Percentiles rank a stretch among this genome's conserved stretches.
Conservation (phyloP, 176 grass and related monocot genomes). For the Musa troglodytarum region DNA sequence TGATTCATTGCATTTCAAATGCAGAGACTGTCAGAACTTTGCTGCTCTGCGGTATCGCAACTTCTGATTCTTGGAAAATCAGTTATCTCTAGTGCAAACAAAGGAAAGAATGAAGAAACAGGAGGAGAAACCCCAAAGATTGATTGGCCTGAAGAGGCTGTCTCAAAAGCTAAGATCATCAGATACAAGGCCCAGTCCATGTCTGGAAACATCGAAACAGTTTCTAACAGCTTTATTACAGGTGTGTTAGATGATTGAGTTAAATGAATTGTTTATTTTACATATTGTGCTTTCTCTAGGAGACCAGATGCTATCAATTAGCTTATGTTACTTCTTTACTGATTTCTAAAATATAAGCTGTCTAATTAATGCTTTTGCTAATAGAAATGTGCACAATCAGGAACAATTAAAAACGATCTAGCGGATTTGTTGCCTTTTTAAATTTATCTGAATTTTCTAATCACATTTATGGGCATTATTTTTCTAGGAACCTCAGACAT, state of each 20-base stretch:
- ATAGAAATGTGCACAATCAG: neutral
- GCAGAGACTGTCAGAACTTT: constrained; percentile 65
- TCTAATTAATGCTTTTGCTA: too few relatives aligned
- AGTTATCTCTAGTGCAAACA: constrained; percentile 56
- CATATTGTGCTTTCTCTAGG: neutral
- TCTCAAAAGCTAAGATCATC: constrained; percentile 90
- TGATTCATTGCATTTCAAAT: neutral
- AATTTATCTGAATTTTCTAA: neutral
- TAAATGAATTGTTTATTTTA: neutral
- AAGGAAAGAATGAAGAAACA: constrained; percentile 47
- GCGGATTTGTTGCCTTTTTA: neutral
- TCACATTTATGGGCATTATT: neutral
- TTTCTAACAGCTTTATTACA: constrained; percentile 74
- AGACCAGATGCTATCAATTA: neutral
- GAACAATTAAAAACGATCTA: too few relatives aligned
- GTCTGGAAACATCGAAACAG: constrained; percentile 60
- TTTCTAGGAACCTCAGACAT: constrained; percentile 71
- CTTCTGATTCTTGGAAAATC: constrained; percentile 83
- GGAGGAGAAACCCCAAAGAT: constrained; percentile 49
- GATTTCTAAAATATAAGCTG: too few relatives aligned
- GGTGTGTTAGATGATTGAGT: constrained; percentile 22
- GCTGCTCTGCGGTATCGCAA: constrained; percentile 88
- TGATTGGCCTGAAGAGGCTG: constrained; percentile 81
- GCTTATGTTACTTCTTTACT: too few relatives aligned
- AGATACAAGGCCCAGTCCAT: constrained; percentile 71